phyloP scores from a whole-genome alignment of 805 yeast species.

The Teunomyces kruisii region DNA sequence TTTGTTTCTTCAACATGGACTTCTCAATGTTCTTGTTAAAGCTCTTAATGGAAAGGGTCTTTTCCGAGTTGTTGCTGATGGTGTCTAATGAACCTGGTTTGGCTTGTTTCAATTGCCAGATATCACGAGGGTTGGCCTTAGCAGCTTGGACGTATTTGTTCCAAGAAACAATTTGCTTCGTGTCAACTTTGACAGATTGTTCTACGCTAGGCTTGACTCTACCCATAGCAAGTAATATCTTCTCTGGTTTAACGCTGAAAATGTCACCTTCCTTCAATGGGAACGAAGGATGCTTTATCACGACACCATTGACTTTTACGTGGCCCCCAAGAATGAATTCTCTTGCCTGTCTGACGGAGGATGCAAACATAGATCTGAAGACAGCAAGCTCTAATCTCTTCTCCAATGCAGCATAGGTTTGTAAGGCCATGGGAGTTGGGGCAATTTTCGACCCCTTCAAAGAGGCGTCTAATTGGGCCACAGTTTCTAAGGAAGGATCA shows the following conservation, averaged over 20 bases:
- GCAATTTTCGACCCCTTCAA: constrained; percentile 55
- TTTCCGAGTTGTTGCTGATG: constrained; percentile 13
- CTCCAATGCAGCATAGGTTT: constrained; percentile 86
- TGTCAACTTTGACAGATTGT: constrained; percentile 68
- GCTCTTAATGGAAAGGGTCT: constrained; percentile 18
- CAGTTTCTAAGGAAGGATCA: constrained; percentile 71
- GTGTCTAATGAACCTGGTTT: constrained; percentile 39
- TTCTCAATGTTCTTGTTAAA: constrained; percentile 40
- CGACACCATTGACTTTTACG: constrained; percentile 83
- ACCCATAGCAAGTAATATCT: constrained; percentile 83
- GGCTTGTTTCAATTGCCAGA: constrained; percentile 51
- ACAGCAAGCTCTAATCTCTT: constrained; percentile 86
- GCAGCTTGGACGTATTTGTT: constrained; percentile 67
- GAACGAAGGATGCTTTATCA: constrained; percentile 75
- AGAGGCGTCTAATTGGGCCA: constrained; percentile 85
- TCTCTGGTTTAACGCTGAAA: constrained; percentile 80
- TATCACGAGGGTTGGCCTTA: constrained; percentile 52
- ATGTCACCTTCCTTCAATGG: constrained; percentile 82
- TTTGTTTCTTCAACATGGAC: constrained; percentile 43
- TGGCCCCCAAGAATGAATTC: constrained; percentile 78
- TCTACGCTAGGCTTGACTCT: constrained; percentile 74
- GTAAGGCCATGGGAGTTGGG: constrained; percentile 80
- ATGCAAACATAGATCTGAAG: constrained; percentile 90
- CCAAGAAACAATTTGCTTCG: constrained; percentile 72
- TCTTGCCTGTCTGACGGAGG: constrained; percentile 91